A percentile compares a stretch with the other conserved stretches of the same genome.
Conservation (phyloP, 306 rosid genomes). For the Castanea mollissima region DNA sequence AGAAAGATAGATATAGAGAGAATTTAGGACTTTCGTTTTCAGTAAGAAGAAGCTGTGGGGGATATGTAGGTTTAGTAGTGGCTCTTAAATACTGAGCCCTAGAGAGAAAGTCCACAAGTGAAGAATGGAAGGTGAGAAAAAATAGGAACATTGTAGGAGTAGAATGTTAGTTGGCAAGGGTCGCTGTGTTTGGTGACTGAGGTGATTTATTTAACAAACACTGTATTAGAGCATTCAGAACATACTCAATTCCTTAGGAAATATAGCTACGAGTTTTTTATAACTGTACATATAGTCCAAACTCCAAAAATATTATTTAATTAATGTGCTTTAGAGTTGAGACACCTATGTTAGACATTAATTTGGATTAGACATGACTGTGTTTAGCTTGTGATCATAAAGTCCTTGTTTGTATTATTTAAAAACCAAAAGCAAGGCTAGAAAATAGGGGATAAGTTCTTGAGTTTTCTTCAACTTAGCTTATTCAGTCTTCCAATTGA, state of each 20-base stretch:
- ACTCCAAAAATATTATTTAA: too few species aligned
- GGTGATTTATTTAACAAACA: not conserved
- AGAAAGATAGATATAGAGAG: not conserved
- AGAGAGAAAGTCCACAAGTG: not conserved
- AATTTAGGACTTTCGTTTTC: not conserved
- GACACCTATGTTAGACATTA: not conserved
- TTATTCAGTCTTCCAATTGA: not conserved
- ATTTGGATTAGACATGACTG: not conserved
- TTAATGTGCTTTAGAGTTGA: too few species aligned
- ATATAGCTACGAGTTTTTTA: not conserved
- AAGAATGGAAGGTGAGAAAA: not conserved
- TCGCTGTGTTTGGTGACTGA: not conserved
- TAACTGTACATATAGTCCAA: not conserved
- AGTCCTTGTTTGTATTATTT: too few species aligned
- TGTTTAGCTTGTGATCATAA: not conserved
- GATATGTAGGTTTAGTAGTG: not conserved
- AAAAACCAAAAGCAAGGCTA: not conserved
- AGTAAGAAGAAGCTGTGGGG: not conserved
- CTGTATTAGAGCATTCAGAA: not conserved
- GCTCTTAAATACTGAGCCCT: not conserved
- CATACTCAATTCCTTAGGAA: not conserved
- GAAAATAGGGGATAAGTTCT: not conserved
- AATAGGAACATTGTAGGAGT: not conserved
- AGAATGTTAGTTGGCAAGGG: conserved; percentile 5
- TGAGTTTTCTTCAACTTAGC: not conserved